A percentile compares a stretch with the other conserved stretches of the same genome.
These are phyloP conservation scores for Brassica rapa DNA, from an alignment of 345 rosid genomes.

Conservation along the genomic window DNA sequence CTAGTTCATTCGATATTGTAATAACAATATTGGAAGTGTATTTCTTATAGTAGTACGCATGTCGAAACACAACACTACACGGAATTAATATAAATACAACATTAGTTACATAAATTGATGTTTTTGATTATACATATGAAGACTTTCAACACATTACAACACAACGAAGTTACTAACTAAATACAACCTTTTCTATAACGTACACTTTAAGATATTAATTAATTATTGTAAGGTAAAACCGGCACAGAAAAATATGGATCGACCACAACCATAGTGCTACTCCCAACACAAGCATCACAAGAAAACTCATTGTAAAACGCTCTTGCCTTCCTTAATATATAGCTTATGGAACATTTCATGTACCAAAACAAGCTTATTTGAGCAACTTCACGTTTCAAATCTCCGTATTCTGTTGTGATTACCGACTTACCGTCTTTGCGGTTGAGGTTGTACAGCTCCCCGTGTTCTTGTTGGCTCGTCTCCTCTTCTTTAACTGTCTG, in stretches of 20 bases:
- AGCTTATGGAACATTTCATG: conserved; percentile 44
- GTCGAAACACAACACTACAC: neutral
- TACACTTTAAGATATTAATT: neutral
- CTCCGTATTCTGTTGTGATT: neutral
- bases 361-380: conserved; percentile 41
- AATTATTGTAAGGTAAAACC: conserved; percentile 36
- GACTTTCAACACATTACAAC: conserved; percentile 28
- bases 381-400: conserved; percentile 33
- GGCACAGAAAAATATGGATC: conserved; percentile 56
- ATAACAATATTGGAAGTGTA: neutral
- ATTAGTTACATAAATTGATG: conserved; percentile 1
- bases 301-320: conserved; percentile 50
- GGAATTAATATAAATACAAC: neutral
- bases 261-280: conserved; percentile 17
- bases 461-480: conserved; percentile 10
- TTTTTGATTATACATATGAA: conserved; percentile 13
- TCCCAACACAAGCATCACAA: conserved; percentile 35
- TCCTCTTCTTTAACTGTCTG: conserved; percentile 2
- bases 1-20: neutral
- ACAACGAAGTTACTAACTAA: neutral
- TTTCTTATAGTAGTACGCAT: neutral
- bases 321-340: conserved; percentile 48
- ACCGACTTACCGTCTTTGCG: conserved; percentile 3
- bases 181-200: neutral
- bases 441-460: neutral